These are phyloP conservation scores for Agaricus blazei DNA, from an alignment of 768 basidiomycete genomes.

Conservation along the genomic window DNA sequence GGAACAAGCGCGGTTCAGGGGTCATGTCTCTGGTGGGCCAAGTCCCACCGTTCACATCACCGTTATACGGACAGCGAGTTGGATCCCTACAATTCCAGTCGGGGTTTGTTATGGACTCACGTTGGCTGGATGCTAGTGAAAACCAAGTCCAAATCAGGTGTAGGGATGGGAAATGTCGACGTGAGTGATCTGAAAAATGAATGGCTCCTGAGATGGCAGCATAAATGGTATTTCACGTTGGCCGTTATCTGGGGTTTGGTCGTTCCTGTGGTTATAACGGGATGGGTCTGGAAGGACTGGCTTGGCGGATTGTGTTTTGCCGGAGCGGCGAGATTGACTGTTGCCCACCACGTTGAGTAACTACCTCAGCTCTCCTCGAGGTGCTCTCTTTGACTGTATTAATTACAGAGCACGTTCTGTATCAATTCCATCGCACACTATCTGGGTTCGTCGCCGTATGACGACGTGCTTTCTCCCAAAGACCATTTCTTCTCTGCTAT, in stretches of 20 bases:
- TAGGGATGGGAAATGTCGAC: slow-evolving; percentile 52
- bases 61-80: slow-evolving; percentile 82
- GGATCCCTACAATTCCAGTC: slow-evolving; percentile 79
- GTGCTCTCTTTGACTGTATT: slow-evolving; percentile 5
- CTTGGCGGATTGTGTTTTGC: slow-evolving; percentile 73
- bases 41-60: slow-evolving; percentile 79
- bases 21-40: slow-evolving; percentile 85
- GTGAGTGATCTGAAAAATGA: slow-evolving; percentile 68
- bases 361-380: slow-evolving; percentile 8
- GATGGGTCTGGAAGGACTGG: slow-evolving; percentile 72
- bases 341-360: slow-evolving; percentile 72
- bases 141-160: slow-evolving; percentile 52
- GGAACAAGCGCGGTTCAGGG: slow-evolving; percentile 84
- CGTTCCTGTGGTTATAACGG: slow-evolving; percentile 65
- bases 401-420: slow-evolving; percentile 70
- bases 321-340: slow-evolving; percentile 62
- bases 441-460: slow-evolving; percentile 76
- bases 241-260: slow-evolving; percentile 64
- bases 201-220: slow-evolving; percentile 71
- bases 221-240: slow-evolving; percentile 64
- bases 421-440: slow-evolving; percentile 89
- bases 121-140: slow-evolving; percentile 84
- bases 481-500: slow-evolving; percentile 80
- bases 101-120: slow-evolving; percentile 77
- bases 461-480: slow-evolving; percentile 71